phyloP scores from a whole-genome alignment of 192 early-diverging fungal species.

The Backusella westeae region DNA sequence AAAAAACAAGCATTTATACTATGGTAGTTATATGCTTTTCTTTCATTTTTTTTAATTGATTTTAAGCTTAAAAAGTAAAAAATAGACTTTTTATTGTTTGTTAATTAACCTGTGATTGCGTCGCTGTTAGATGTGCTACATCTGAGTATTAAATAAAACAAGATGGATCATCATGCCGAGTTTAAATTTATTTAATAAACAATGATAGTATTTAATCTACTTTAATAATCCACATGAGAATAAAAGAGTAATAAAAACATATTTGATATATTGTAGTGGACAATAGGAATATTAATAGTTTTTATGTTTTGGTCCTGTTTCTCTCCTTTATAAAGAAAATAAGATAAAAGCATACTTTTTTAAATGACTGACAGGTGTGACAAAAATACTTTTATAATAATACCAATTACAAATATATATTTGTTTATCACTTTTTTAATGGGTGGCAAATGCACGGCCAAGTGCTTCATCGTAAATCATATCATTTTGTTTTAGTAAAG shows the following conservation, averaged over 20 bases:
- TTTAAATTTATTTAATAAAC: constrained; percentile 3
- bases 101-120: background rate
- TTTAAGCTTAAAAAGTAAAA: background rate
- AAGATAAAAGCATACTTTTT: background rate
- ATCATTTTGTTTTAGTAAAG: background rate
- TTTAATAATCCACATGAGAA: constrained; percentile 1
- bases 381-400: background rate
- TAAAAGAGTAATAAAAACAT: background rate
- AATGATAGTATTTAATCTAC: background rate
- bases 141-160: background rate
- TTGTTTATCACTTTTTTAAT: background rate
- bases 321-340: background rate
- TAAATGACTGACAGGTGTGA: background rate
- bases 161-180: constrained; percentile 3
- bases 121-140: background rate
- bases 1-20: background rate
- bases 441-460: background rate
- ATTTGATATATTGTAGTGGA: background rate
- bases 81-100: constrained; percentile 5
- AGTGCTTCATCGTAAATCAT: background rate
- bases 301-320: background rate
- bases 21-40: background rate
- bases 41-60: background rate
- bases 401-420: background rate
- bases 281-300: background rate